Percentiles rank a stretch among this genome's conserved stretches.
Evolutionary conservation across 2,329 filamentous ascomycete genomes (phyloP).

Genomic region (Fusarium sp.): DNA sequence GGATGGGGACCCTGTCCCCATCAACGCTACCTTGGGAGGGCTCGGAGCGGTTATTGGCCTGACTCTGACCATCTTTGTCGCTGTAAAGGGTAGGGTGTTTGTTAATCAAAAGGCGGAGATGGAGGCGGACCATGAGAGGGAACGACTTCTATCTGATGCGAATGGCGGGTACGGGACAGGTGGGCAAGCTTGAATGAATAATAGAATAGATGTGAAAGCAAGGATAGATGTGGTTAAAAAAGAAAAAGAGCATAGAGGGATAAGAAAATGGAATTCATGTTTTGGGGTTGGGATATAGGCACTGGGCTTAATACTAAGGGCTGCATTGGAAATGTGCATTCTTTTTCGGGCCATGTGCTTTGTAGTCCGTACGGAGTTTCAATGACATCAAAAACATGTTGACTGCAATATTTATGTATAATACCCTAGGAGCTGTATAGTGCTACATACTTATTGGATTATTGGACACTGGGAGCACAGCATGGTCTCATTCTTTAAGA

Average conservation of each 20-base stretch:
- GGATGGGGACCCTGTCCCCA: constrained; percentile 7
- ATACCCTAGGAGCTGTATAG: background rate
- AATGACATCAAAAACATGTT: background rate
- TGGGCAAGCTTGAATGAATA: background rate
- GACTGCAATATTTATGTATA: background rate
- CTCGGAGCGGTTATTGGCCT: constrained; percentile 11
- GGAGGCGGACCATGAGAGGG: constrained; percentile 19
- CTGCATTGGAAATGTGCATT: background rate
- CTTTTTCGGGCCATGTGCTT: background rate
- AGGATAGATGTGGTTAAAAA: background rate
- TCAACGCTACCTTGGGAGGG: constrained; percentile 14
- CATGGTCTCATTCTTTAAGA: background rate
- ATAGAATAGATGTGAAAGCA: background rate
- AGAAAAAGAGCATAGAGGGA: background rate
- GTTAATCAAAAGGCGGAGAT: constrained; percentile 27
- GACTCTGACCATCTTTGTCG: constrained; percentile 9
- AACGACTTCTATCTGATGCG: constrained; percentile 20
- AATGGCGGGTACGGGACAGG: constrained; percentile 13
- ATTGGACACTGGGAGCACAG: background rate
- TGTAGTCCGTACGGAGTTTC: background rate
- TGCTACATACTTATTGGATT: background rate
- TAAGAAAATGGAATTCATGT: background rate
- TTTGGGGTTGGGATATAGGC: background rate
- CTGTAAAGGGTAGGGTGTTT: constrained; percentile 18
- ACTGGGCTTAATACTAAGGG: background rate